Conservation (phyloP, 805 yeast genomes). For the Suhomyces canberraensis region DNA sequence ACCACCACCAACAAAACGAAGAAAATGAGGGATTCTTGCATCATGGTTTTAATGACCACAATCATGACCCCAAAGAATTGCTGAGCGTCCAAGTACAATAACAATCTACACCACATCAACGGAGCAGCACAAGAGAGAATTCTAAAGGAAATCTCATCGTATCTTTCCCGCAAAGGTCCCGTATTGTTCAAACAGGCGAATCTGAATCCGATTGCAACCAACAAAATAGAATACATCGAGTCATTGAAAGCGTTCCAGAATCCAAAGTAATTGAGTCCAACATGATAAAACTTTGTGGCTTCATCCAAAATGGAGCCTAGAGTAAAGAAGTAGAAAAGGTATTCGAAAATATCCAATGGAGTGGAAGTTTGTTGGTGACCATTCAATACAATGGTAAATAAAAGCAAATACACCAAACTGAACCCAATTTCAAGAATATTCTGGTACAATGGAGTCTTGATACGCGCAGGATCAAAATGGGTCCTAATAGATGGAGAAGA, state of each 20-base stretch:
- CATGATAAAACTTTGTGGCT: constrained; percentile 64
- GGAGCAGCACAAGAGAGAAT: constrained; percentile 80
- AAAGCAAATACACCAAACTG: constrained; percentile 56
- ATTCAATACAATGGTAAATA: constrained; percentile 66
- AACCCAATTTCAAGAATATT: constrained; percentile 67
- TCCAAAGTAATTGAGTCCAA: constrained; percentile 68
- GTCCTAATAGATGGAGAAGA: constrained; percentile 49
- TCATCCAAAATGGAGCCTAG: constrained; percentile 68
- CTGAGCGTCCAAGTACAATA: constrained; percentile 74
- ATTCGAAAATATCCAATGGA: constrained; percentile 46
- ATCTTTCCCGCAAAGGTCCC: constrained; percentile 19
- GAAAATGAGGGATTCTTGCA: constrained; percentile 82
- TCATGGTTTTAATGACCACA: constrained; percentile 79
- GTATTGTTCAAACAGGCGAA: constrained; percentile 32
- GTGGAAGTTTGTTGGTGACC: constrained; percentile 42
- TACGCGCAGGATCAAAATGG: constrained; percentile 80
- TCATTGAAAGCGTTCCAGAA: constrained; percentile 82
- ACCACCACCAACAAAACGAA: constrained; percentile 70
- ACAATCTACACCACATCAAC: constrained; percentile 76
- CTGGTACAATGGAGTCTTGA: constrained; percentile 83
- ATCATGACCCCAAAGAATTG: constrained; percentile 86
- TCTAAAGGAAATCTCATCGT: constrained; percentile 63
- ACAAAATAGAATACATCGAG: constrained; percentile 55
- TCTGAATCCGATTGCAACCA: constrained; percentile 54
- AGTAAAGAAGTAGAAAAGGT: constrained; percentile 61